Evolutionary conservation across 768 basidiomycete genomes (phyloP).

Genomic region (Mycena chlorophos): DNA sequence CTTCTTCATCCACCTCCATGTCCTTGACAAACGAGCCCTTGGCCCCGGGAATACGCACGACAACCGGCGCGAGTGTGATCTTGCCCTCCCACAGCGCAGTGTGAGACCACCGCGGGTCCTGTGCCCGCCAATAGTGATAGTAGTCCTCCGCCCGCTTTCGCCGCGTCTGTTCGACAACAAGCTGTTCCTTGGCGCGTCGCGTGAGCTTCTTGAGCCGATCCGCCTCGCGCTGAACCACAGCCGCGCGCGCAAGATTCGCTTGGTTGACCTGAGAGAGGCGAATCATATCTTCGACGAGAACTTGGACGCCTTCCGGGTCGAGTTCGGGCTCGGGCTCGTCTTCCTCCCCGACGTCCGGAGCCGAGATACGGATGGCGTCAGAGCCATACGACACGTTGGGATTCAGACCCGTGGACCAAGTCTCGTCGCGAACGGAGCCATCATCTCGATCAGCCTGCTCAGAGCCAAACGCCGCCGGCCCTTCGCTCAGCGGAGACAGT

Average conservation of each 20-base stretch:
- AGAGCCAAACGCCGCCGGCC: background rate
- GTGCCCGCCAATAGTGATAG: constrained; percentile 4
- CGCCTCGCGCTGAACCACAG: background rate
- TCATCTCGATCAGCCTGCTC: background rate
- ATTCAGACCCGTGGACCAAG: background rate
- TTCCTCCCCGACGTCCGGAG: background rate
- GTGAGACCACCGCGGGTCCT: constrained; percentile 9
- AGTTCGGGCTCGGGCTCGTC: no score
- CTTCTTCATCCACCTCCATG: constrained; percentile 5
- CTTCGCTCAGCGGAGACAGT: background rate
- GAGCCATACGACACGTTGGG: background rate
- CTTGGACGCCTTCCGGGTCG: constrained; percentile 1
- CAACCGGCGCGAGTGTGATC: constrained; percentile 3
- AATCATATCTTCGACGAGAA: constrained; percentile 6
- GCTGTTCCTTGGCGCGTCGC: background rate
- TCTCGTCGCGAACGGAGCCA: background rate
- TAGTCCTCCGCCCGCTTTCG: constrained; percentile 9
- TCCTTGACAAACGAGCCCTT: constrained; percentile 7
- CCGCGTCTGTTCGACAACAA: constrained; percentile 4
- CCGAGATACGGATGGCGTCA: background rate
- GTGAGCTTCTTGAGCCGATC: background rate
- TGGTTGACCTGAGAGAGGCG: constrained; percentile 8
- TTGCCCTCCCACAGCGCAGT: constrained; percentile 3
- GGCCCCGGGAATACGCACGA: background rate
- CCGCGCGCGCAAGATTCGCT: background rate